Base-by-base conservation (phyloP, 2,329 filamentous ascomycete genomes). In the Verticillium tricorpus region DNA sequence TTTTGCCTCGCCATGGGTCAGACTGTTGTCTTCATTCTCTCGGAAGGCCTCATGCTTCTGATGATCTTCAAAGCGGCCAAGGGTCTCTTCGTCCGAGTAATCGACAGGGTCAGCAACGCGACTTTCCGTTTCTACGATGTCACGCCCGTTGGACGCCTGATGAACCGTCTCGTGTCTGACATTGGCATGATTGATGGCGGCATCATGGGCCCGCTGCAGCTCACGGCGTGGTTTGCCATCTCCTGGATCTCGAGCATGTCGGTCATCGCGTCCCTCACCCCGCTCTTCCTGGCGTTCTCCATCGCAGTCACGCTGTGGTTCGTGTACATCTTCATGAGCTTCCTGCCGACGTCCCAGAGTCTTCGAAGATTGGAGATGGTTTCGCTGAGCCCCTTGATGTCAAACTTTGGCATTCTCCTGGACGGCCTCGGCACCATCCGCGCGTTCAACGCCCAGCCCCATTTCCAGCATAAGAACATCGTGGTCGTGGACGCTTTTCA, bases 111-210 rank as follows among this genome's bases (percentile, higher is more conserved):
- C 58, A 89, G 89, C 70, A 85, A 87, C 68, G 91, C 93, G 0
- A 93, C 89, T 0, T 96, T 97, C 76, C 87, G 92, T 1, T 97
- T 93, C 74, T 95, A 96, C 76, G 93, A 97, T 71, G 87, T 92
- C 4, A 97, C 93, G 0, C 93, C 93, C 0, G 88, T 96, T 0
- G 93, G 93, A 0, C 86, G 93, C 56, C 79, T 97, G 64, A 97
- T 97, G 91, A 97, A 97, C 72, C 86, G 93, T 8, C 82, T 97
- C 63, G 96, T 93, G 0, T 92, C 91, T 1, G 93, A 97, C 69
- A 95, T 97, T 76, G 91, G 90, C 32, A 93, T 92, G 58, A 85
- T 97, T 0, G 93, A 97, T 69, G 93, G 93, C 1, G 89, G 90
- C n/a, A 90, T 97, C 68, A 89, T 91, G 57, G 77, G 81, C 11